Conservation (phyloP, 306 rosid genomes). For the Ormosia emarginata region DNA sequence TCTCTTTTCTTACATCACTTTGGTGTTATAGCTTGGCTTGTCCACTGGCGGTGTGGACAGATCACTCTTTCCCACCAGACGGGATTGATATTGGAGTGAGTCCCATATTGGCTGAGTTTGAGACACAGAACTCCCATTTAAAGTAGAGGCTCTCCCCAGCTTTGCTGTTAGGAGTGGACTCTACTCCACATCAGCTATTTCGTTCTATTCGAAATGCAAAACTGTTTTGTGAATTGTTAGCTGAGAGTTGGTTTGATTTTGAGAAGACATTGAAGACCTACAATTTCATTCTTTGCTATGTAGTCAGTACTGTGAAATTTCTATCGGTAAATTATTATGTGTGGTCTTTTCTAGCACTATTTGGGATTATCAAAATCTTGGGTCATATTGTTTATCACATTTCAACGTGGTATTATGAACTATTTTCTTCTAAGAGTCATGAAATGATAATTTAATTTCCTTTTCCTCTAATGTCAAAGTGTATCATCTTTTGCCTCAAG, state of each 20-base stretch:
- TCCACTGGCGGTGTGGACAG: not conserved
- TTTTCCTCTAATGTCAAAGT: not conserved
- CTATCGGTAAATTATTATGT: not conserved
- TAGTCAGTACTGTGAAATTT: not conserved
- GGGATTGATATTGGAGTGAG: constrained; percentile 4
- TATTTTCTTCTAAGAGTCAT: not conserved
- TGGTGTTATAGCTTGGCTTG: not conserved
- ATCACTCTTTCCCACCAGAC: not conserved
- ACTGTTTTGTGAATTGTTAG: not conserved
- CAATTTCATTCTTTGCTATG: not conserved
- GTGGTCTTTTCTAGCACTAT: not conserved
- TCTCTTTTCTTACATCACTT: not conserved
- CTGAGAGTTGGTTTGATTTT: not conserved
- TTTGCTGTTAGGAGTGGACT: not conserved
- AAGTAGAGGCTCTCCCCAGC: not conserved
- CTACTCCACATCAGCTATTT: not conserved
- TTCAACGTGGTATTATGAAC: not conserved
- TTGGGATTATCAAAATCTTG: not conserved
- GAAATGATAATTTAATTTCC: not conserved
- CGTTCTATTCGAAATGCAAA: not conserved
- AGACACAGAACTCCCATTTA: not conserved
- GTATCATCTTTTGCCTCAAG: not conserved
- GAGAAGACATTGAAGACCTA: not conserved
- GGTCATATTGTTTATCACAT: not conserved
- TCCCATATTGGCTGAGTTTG: not conserved